phyloP scores from a whole-genome alignment of 176 grass and related monocot species.

The Tillandsia fasciculata region DNA sequence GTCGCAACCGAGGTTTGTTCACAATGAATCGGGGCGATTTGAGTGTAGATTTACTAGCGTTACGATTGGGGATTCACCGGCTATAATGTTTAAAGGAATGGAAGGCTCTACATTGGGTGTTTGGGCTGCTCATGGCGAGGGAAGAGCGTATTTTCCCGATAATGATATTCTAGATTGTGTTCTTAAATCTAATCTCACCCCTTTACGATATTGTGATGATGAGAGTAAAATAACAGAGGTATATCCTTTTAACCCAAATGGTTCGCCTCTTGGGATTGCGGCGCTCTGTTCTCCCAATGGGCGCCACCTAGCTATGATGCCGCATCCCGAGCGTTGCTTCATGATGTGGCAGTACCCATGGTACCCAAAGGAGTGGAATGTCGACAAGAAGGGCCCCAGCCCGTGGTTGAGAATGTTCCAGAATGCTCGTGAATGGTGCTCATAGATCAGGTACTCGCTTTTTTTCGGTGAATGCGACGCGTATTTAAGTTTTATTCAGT shows the following conservation, averaged over 20 bases:
- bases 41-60: constrained; percentile 79
- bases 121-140: constrained; percentile 79
- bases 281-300: constrained; percentile 83
- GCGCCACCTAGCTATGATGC: constrained; percentile 91
- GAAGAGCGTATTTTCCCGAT: constrained; percentile 75
- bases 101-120: constrained; percentile 72
- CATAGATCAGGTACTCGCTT: constrained; percentile 16
- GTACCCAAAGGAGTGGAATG: constrained; percentile 79
- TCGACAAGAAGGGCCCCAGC: constrained; percentile 66
- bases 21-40: constrained; percentile 82
- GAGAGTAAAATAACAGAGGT: constrained; percentile 50
- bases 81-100: constrained; percentile 93
- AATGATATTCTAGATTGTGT: constrained; percentile 37
- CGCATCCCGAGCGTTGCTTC: constrained; percentile 86
- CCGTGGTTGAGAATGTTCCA: constrained; percentile 90
- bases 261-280: constrained; percentile 75
- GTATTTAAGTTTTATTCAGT: too few species aligned
- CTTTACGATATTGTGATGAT: constrained; percentile 68
- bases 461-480: too few species aligned
- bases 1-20: constrained; percentile 88
- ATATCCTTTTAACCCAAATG: constrained; percentile 95
- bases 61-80: constrained; percentile 45
- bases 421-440: constrained; percentile 83
- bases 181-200: constrained; percentile 53
- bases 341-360: constrained; percentile 99